Base-by-base conservation (phyloP, 352 stramenopile species). In the Phytopythium mirpurense region DNA sequence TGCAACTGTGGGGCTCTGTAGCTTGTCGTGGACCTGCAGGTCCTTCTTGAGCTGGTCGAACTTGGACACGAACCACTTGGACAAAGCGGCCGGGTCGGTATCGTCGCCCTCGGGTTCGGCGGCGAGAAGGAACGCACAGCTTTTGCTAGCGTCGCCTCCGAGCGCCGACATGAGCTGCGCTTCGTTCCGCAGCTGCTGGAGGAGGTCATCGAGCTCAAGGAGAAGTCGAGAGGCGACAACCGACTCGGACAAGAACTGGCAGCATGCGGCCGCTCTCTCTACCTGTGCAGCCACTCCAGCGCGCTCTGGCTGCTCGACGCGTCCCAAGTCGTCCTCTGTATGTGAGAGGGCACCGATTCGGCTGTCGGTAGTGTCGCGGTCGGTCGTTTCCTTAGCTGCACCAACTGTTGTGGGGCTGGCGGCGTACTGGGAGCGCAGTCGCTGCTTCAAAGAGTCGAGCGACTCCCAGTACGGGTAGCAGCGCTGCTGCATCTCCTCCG, bases 401-500 rank as follows among this genome's bases (percentile, higher is more conserved):
- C 3, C 18, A n/a, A 1, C 12, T 1, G 32, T 8, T 2, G 14
- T 24, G 3, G 11, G 2, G 11, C 15, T 23, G 6, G 21, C 2
- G 10, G 32, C 2, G 23, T 31, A 31, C 4, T 23, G 31, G 2
- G 46, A 41, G 19, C 14, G 51, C 3, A 82, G 34, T 41, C 68
- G 63, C 27, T 59, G 53, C 23, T 82, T 78, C 19, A 83, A 37
- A 18, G n/a, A 57, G 8, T 61, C 56, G 4, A 83, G 63, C 26
- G 51, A 53, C 26, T 59, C 70, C 70, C 73, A 84, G 42, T 73
- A 84, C 16, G 66, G 73, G 21, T 70, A 66, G 26, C 70, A 84
- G 32, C 46, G 60, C 29, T 57, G 57, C 42, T 56, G 54, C 58
- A 78, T 73, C 43, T 72, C 68, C 8, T 81, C 73, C 19, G 52